These are phyloP conservation scores for Diaporthe citriasiana DNA, from an alignment of 2,329 filamentous ascomycete species.

Conservation along the genomic window DNA sequence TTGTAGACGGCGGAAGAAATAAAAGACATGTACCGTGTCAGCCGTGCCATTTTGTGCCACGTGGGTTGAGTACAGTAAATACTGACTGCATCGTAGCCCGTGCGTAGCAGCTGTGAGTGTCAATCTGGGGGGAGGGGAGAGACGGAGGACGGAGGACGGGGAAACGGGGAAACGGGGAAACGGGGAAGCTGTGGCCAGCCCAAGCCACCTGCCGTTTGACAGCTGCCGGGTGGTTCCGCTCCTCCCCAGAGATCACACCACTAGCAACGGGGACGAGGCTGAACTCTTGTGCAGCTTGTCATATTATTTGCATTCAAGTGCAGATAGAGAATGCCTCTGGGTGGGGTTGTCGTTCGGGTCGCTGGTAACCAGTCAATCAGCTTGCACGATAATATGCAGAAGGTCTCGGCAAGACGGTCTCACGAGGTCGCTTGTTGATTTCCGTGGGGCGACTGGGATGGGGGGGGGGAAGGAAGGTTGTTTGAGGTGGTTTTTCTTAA, in stretches of 20 bases:
- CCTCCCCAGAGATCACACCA: constrained; percentile 10
- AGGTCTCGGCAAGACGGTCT: constrained; percentile 26
- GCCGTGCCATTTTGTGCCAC: constrained; percentile 16
- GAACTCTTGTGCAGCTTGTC: not conserved
- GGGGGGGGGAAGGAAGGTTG: not conserved
- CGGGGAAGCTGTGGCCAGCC: constrained; percentile 16
- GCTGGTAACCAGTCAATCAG: not conserved
- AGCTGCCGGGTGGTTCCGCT: constrained; percentile 29
- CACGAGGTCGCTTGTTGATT: constrained; percentile 23
- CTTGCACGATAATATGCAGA: not conserved
- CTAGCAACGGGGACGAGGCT: constrained; percentile 13
- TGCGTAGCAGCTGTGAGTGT: constrained; percentile 1
- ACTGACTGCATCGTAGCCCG: constrained; percentile 8
- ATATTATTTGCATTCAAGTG: not conserved
- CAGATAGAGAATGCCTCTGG: not conserved
- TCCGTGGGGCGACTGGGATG: not conserved
- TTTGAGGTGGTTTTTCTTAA: not conserved
- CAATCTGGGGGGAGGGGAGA: not conserved
- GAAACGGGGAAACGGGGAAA: not conserved
- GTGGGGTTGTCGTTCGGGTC: not conserved
- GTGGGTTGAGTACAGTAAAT: not conserved
- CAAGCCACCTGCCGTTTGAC: constrained; percentile 26
- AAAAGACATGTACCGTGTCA: not conserved
- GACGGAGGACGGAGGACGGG: not conserved
- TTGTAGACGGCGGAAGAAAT: not conserved